Evolutionary conservation across 1,284 basidiomycete species (phyloP), one percentile per base, ranked within the genome.

Genomic region (Caloboletus firmus): DNA sequence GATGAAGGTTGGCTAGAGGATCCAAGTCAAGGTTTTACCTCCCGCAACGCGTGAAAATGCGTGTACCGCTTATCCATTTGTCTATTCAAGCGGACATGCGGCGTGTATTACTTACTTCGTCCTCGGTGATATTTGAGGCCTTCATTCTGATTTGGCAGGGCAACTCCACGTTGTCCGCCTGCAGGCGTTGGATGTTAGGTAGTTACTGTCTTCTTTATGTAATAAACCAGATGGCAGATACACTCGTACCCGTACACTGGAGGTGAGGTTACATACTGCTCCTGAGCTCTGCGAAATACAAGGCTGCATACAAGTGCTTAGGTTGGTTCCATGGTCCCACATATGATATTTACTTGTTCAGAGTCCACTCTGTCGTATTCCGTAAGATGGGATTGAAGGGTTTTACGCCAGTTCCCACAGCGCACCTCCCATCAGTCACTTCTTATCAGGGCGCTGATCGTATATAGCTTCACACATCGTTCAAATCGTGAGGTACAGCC

Each of bases 131-230:
- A 66, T 69, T 72, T 60, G 52, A 56, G 49, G 32, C 54, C 43
- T 58, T 67, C 36, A 54, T 57, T 64, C 67, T 52, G 64, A 69
- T 69, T 69, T 64, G 69, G 70, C 54, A 69, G 55, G 59, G 50
- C 54, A 64, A 70, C 61, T 63, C 74, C 72, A 85, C 83, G 84
- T 84, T 84, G 75, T 75, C 70, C 82, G 84, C 84, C 83, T 84
- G 81, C 82, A 84, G 83, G 84, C 82, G 78, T 68, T 54, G 41
- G 49, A 57, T 66, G 63, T 67, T 61, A 54, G 57, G 57, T 64
- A 56, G 55, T 58, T 57, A 53, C 65, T 51, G 62, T 56, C 67
- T 56, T 54, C 52, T 64, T 72, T 71, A 72, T 69, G 71, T 73
- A 71, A 48, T 12, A 20, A 6, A n/a, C 44, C 13, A 15, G 20